phyloP scores from a whole-genome alignment of 1,284 basidiomycete genomes.

The Exsudoporus floridanus region DNA sequence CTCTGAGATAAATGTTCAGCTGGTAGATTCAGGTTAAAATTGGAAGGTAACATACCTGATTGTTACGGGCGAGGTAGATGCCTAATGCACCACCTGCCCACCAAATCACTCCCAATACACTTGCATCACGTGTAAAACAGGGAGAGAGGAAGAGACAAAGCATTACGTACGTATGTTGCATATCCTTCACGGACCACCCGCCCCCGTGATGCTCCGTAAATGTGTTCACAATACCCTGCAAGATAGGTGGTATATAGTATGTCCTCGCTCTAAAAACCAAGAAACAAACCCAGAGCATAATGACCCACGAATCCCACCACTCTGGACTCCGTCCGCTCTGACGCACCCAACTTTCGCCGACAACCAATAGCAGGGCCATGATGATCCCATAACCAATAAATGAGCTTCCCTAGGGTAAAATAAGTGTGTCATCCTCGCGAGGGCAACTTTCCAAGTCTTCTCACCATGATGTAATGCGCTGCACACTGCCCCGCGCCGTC shows the following conservation, averaged over 20 bases:
- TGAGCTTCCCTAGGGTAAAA: conserved; percentile 56
- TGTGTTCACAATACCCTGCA: conserved; percentile 69
- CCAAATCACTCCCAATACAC: conserved; percentile 55
- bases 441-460: conserved; percentile 8
- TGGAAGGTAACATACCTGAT: conserved; percentile 48
- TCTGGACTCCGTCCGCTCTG: conserved; percentile 77
- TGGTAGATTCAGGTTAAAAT: not conserved
- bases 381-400: conserved; percentile 88
- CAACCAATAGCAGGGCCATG: conserved; percentile 80
- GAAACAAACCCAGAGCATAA: conserved; percentile 77
- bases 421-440: not conserved
- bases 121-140: conserved; percentile 18
- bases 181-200: conserved; percentile 86
- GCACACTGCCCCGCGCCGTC: conserved; percentile 77
- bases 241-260: not conserved
- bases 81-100: conserved; percentile 91
- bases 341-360: conserved; percentile 82
- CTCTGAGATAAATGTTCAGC: conserved; percentile 43
- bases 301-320: conserved; percentile 89
- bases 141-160: not conserved
- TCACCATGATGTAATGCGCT: conserved; percentile 88
- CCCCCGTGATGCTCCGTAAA: conserved; percentile 89
- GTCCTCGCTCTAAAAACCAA: not conserved
- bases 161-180: conserved; percentile 82
- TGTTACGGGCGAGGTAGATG: conserved; percentile 81